A percentile compares a stretch with the other conserved stretches of the same genome.
These are phyloP conservation scores for Isoetes taiwanensis DNA, from an alignment of 75 land plant species.

Conservation along the genomic window DNA sequence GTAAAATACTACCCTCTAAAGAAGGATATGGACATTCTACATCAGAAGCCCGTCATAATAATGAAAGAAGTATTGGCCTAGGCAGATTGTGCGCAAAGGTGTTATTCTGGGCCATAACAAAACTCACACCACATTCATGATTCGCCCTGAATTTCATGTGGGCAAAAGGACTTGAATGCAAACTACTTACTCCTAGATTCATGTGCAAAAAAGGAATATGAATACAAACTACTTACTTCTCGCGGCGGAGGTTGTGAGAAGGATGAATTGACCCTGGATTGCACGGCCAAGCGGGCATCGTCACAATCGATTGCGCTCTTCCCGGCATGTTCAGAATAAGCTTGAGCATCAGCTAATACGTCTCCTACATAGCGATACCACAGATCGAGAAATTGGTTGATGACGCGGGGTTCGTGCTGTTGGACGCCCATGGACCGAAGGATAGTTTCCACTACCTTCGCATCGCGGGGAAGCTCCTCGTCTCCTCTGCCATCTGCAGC, in stretches of 20 bases:
- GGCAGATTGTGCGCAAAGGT: too few species aligned
- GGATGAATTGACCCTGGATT: slow-evolving; percentile 69
- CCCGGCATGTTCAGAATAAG: slow-evolving; percentile 87
- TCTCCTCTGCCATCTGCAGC: slow-evolving; percentile 27
- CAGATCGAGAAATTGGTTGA: slow-evolving; percentile 83
- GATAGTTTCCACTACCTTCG: slow-evolving; percentile 58
- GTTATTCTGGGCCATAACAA: too few species aligned
- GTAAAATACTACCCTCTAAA: too few species aligned
- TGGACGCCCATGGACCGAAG: slow-evolving; percentile 81
- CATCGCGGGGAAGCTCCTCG: slow-evolving; percentile 75
- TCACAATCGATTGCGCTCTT: slow-evolving; percentile 77
- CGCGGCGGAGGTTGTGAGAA: slow-evolving; percentile 84
- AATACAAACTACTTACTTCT: too few species aligned
- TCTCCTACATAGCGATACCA: slow-evolving; percentile 84
- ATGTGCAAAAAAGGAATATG: too few species aligned
- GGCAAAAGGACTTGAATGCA: too few species aligned
- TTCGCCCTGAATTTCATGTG: too few species aligned
- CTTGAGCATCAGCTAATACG: slow-evolving; percentile 78
- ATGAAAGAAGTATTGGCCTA: too few species aligned
- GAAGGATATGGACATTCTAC: too few species aligned
- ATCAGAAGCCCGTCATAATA: too few species aligned
- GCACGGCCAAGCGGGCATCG: slow-evolving; percentile 88
- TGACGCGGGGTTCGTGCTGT: slow-evolving; percentile 77
- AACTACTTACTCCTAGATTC: too few species aligned
- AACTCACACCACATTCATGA: too few species aligned